Conservation (phyloP, 768 basidiomycete species). For the Cystofilobasidium ferigula region DNA sequence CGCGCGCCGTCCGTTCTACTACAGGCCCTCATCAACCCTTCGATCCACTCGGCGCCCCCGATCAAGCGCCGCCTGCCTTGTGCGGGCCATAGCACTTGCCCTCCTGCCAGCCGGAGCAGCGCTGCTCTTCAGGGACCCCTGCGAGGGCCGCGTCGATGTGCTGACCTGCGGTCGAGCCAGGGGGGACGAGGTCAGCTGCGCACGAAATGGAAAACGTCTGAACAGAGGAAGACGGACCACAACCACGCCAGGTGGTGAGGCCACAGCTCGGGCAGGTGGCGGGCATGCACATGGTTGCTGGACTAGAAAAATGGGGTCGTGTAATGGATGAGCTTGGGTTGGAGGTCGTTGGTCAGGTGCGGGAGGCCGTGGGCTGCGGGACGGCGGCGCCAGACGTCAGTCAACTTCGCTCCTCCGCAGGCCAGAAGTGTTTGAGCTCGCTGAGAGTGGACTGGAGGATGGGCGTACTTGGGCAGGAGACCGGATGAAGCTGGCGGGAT, state of each 20-base stretch:
- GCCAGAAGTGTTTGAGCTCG: no score
- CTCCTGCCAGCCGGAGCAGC: constrained; percentile 29
- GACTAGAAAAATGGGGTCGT: no score
- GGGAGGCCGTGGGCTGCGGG: no score
- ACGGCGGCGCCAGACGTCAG: no score
- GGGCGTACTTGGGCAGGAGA: no score
- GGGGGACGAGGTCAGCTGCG: constrained; percentile 1
- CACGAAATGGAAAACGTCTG: not conserved
- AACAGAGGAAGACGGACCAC: constrained; percentile 8
- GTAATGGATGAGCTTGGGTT: no score
- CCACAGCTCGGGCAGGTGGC: constrained; percentile 13
- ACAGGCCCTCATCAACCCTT: not conserved
- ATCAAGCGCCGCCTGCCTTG: not conserved
- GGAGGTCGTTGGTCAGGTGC: no score
- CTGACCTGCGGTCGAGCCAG: constrained; percentile 16
- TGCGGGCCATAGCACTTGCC: constrained; percentile 9
- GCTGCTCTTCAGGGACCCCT: constrained; percentile 31
- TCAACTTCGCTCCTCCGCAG: no score
- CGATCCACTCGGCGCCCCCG: not conserved
- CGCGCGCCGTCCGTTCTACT: no score
- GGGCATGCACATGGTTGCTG: constrained; percentile 22
- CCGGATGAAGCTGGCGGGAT: no score
- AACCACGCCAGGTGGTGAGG: constrained; percentile 19
- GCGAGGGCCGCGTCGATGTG: constrained; percentile 31
- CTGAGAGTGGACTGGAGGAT: no score